Conservation (phyloP, 2,329 filamentous ascomycete genomes). For the Sarocladium brachiariae region DNA sequence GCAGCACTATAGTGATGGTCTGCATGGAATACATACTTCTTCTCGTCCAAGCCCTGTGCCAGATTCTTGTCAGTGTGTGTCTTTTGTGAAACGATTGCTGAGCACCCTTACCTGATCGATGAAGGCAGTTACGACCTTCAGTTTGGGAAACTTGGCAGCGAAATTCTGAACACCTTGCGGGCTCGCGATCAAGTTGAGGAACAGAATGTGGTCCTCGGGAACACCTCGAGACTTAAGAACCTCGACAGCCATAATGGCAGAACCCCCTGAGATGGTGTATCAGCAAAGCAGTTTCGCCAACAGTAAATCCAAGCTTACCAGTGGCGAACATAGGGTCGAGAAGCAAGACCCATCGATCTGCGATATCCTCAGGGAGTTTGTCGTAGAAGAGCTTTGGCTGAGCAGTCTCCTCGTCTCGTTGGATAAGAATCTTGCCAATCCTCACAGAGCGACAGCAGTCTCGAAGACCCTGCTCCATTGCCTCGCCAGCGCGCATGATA, state of each 20-base stretch:
- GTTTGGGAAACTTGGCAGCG: constrained; percentile 77
- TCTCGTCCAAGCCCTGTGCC: constrained; percentile 75
- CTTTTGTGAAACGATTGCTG: constrained; percentile 16
- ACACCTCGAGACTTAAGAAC: constrained; percentile 86
- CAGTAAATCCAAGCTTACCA: constrained; percentile 44
- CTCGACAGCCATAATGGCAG: constrained; percentile 93
- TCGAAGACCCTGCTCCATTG: constrained; percentile 94
- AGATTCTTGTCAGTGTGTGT: constrained; percentile 1
- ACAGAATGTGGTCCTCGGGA: constrained; percentile 89
- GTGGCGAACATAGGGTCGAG: constrained; percentile 99
- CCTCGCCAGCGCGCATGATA: constrained; percentile 96
- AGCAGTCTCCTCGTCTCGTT: constrained; percentile 90
- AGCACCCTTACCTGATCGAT: constrained; percentile 62
- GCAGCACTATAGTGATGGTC: constrained; percentile 9
- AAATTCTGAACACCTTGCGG: constrained; percentile 88
- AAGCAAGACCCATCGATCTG: constrained; percentile 84
- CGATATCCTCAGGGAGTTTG: constrained; percentile 91
- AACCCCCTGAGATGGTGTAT: constrained; percentile 58
- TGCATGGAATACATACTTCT: constrained; percentile 59
- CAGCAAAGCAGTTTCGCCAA: not conserved
- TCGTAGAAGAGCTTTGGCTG: constrained; percentile 95
- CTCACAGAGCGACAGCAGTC: constrained; percentile 97
- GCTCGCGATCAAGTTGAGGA: constrained; percentile 96
- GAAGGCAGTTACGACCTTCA: constrained; percentile 91
- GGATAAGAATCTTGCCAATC: constrained; percentile 97